Base-by-base conservation (phyloP, 2,329 filamentous ascomycete genomes). In the Juglanconis oblonga region DNA sequence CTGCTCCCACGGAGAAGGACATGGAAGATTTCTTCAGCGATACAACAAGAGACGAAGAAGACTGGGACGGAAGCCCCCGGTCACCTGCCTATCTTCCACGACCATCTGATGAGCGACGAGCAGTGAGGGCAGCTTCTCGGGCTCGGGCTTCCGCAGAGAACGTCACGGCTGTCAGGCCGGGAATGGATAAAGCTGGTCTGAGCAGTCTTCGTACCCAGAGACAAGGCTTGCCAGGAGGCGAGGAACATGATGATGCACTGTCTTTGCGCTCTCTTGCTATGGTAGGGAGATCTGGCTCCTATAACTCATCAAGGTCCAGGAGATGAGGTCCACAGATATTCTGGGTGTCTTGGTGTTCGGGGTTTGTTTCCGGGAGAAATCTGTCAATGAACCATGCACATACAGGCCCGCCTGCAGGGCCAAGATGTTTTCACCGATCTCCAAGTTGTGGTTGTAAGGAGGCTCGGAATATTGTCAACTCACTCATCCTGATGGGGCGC, bases 101-200 rank as follows among this genome's bases (percentile, higher is more conserved):
- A 5, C 14, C 55, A 29, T 57, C 54, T n/a, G 17, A 56, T 1
- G 61, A 63, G 0, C 47, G 59, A 6, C 58, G 61, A 4, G 33
- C 54, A 5, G 32, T 13, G 33, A 61, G 31, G 7, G 52, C 51
- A 3, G 51, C 55, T 6, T 50, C 57, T 29, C 54, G 61, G 4
- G 55, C 53, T 13, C 40, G 53, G 3, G n/a, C 57, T 3, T 42
- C 44, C 53, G 2, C 45, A 11, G 49, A 61, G 36, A 13, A 61
- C 17, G 49, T n/a, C 44, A 54, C 59, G 7, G 61, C 33, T 8
- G 35, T 61, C 11, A 52, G 55, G 24, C 58, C 55, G 6, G 61
- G 61, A 5, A 63, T 63, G 61, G 61, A 63, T 17, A 54, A 59
- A 47, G 61, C 61, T 29, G 61, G 61, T 2, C 51, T 63, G 11